Percentiles rank a stretch among this genome's conserved stretches.
phyloP scores from a whole-genome alignment of 2,329 filamentous ascomycete species.

The Cryphonectria japonica region DNA sequence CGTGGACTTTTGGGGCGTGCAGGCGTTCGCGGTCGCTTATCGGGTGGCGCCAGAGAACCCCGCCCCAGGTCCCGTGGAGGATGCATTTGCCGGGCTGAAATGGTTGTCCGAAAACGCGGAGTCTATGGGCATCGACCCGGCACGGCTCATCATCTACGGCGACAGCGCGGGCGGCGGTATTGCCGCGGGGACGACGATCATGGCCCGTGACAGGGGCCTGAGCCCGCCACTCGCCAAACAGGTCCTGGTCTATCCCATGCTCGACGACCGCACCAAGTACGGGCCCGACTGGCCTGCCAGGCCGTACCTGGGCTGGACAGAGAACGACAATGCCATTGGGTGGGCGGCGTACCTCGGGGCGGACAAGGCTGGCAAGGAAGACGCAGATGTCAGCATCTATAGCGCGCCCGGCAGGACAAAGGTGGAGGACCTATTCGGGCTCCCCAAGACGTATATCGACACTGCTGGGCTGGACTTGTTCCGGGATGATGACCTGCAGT shows the following conservation, averaged over 20 bases:
- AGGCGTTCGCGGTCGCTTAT: conserved; percentile 46
- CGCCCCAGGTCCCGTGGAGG: conserved; percentile 47
- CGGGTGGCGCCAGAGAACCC: conserved; percentile 50
- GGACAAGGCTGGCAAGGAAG: conserved; percentile 12
- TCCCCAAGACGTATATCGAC: conserved; percentile 46
- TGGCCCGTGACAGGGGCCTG: conserved; percentile 37
- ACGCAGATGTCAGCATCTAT: conserved; percentile 29
- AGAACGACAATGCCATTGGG: conserved; percentile 4
- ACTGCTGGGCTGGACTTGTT: conserved; percentile 46
- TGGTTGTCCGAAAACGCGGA: conserved; percentile 39
- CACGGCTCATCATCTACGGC: conserved; percentile 13
- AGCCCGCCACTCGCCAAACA: conserved; percentile 35
- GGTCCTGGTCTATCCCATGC: conserved; percentile 36
- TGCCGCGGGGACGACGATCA: conserved; percentile 38
- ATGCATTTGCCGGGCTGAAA: conserved; percentile 32
- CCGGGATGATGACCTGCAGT: conserved; percentile 39
- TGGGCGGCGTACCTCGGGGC: conserved; percentile 20
- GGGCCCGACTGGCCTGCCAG: conserved; percentile 11
- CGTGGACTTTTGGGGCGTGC: conserved; percentile 8
- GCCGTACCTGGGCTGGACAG: conserved; percentile 9
- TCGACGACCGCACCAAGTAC: conserved; percentile 33
- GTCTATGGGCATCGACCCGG: conserved; percentile 5
- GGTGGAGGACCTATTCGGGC: conserved; percentile 32
- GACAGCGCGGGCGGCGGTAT: conserved; percentile 19
- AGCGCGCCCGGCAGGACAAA: conserved; percentile 33